A percentile compares a stretch with the other conserved stretches of the same genome.
Conservation (phyloP, 805 yeast species). For the Hagleromyces aurorensis region DNA sequence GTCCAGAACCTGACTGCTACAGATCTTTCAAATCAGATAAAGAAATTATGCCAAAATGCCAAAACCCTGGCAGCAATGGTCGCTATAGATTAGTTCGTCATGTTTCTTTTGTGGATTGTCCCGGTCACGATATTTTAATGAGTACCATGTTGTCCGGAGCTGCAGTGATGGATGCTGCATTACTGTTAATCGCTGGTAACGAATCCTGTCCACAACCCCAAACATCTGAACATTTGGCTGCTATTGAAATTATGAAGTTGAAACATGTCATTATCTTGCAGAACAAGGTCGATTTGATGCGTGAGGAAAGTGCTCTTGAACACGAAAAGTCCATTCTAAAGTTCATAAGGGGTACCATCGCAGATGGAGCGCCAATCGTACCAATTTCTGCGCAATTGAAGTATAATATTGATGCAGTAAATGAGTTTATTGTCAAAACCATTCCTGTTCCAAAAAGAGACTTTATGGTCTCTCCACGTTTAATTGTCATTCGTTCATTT, state of each 20-base stretch:
- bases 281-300: conserved; percentile 97
- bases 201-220: conserved; percentile 99
- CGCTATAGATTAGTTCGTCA: conserved; percentile 89
- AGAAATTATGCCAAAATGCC: conserved; percentile 90
- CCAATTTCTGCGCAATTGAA: conserved; percentile 98
- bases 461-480: conserved; percentile 85
- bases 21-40: conserved; percentile 89
- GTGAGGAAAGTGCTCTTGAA: conserved; percentile 92
- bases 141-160: conserved; percentile 99
- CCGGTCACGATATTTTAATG: conserved; percentile 99
- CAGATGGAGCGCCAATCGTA: conserved; percentile 98
- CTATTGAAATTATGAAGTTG: conserved; percentile 97
- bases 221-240: conserved; percentile 98
- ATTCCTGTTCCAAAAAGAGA: conserved; percentile 95
- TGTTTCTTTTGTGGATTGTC: conserved; percentile 98
- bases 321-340: conserved; percentile 88
- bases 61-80: conserved; percentile 79
- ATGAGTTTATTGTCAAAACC: conserved; percentile 88
- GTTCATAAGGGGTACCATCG: conserved; percentile 95
- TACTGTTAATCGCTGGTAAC: conserved; percentile 92
- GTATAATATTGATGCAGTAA: conserved; percentile 97
- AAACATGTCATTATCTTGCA: conserved; percentile 93
- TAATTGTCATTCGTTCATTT: conserved; percentile 95
- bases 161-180: conserved; percentile 99
- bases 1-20: conserved; percentile 94